phyloP scores from a whole-genome alignment of 495 filamentous ascomycete species.

The Xylona heveae region DNA sequence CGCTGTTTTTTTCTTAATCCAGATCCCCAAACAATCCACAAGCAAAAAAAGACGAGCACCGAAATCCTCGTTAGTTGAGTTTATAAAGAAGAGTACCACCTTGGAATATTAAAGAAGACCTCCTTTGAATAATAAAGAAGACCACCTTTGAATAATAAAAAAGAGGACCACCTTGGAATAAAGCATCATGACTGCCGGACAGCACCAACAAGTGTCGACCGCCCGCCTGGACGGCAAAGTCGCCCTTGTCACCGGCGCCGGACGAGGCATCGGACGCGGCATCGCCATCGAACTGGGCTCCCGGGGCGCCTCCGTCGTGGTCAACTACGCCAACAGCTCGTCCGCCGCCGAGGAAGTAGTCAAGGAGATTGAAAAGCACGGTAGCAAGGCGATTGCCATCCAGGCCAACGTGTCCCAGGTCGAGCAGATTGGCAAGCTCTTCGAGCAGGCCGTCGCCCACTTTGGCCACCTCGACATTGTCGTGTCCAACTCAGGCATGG shows the following conservation, averaged over 20 bases:
- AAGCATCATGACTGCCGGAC: too few species aligned
- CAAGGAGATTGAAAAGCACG: conserved; percentile 10
- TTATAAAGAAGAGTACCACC: too few species aligned
- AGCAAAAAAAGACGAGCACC: too few species aligned
- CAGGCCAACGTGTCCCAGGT: conserved; percentile 7
- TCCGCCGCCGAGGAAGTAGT: conserved; percentile 6
- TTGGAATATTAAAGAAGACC: too few species aligned
- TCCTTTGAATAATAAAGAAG: too few species aligned
- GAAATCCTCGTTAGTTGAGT: too few species aligned
- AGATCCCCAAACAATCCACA: too few species aligned
- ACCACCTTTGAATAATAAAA: too few species aligned
- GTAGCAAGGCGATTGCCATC: conserved; percentile 7
- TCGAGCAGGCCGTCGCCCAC: conserved; percentile 4
- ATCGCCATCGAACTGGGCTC: conserved; percentile 22
- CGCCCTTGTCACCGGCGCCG: conserved; percentile 27
- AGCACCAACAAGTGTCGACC: neutral
- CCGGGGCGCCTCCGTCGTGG: conserved; percentile 11
- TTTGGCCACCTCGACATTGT: conserved; percentile 17
- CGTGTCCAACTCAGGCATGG: conserved; percentile 8
- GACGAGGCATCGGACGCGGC: conserved; percentile 27
- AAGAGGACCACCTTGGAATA: too few species aligned
- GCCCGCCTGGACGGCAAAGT: conserved; percentile 15
- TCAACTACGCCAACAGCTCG: conserved; percentile 17
- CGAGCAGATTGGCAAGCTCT: conserved; percentile 4
- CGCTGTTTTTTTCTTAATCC: too few species aligned